These are phyloP conservation scores for Cephaloascus fragrans DNA, from an alignment of 805 yeast genomes.

Conservation along the genomic window DNA sequence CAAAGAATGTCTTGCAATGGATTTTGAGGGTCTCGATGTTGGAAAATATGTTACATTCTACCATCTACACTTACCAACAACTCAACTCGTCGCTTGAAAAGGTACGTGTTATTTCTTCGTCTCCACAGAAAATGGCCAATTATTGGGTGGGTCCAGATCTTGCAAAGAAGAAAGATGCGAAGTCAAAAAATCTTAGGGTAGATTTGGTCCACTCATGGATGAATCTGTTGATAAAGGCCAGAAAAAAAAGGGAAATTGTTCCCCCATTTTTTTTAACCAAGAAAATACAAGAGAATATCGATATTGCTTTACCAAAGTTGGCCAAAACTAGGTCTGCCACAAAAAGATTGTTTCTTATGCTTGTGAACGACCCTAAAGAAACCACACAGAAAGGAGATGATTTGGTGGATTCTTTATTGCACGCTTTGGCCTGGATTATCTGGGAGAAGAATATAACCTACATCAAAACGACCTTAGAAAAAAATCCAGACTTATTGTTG, in stretches of 20 bases:
- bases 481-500: too few relatives aligned
- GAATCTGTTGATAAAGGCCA: neutral
- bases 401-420: constrained; percentile 54
- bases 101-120: neutral
- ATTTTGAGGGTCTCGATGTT: neutral
- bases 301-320: neutral
- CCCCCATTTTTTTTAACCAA: neutral
- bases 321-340: neutral
- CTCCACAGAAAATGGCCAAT: neutral
- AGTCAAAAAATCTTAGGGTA: neutral
- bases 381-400: constrained; percentile 50
- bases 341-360: neutral
- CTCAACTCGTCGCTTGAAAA: neutral
- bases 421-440: constrained; percentile 39
- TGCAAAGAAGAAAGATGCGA: neutral
- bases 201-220: neutral
- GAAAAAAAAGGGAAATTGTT: neutral
- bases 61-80: neutral
- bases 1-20: neutral
- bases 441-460: constrained; percentile 31
- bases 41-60: neutral
- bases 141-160: neutral
- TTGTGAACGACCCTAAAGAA: neutral
- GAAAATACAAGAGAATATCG: neutral
- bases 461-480: too few relatives aligned